These are phyloP conservation scores for Trichoderma pleuroti DNA, from an alignment of 2,329 filamentous ascomycete species.

Conservation along the genomic window DNA sequence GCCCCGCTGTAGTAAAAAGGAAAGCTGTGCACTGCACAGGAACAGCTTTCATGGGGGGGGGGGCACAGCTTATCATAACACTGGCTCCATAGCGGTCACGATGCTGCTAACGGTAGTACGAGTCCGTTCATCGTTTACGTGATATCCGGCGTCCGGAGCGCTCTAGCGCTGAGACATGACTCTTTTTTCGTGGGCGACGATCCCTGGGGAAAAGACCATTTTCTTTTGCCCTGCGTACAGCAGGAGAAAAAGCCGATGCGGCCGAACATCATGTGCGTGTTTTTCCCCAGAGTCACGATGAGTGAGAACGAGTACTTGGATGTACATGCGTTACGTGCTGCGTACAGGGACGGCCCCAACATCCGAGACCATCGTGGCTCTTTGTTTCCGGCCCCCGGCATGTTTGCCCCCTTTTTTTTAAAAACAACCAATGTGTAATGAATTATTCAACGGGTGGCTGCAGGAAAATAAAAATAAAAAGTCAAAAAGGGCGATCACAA, in stretches of 20 bases:
- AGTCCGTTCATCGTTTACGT: neutral
- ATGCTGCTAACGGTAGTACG: neutral
- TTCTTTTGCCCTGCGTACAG: neutral
- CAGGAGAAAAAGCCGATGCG: neutral
- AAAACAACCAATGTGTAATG: neutral
- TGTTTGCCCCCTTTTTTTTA: neutral
- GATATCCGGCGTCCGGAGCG: neutral
- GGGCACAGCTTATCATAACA: too few relatives aligned
- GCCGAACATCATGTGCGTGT: neutral
- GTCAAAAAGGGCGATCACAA: constrained; percentile 4
- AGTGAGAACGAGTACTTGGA: neutral
- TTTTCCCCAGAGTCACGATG: neutral
- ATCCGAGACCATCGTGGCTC: neutral
- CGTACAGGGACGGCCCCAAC: neutral
- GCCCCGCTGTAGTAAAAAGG: too few relatives aligned
- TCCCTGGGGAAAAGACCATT: neutral
- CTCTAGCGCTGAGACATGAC: neutral
- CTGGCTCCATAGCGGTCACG: neutral
- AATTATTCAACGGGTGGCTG: neutral
- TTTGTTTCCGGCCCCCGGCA: neutral
- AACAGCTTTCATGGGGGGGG: too few relatives aligned
- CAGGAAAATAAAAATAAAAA: neutral
- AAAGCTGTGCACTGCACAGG: too few relatives aligned
- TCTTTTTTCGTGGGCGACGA: neutral
- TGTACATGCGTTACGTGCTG: neutral